Conservation (phyloP, 2,329 filamentous ascomycete genomes). For the Ploettnerulaceae sp. region DNA sequence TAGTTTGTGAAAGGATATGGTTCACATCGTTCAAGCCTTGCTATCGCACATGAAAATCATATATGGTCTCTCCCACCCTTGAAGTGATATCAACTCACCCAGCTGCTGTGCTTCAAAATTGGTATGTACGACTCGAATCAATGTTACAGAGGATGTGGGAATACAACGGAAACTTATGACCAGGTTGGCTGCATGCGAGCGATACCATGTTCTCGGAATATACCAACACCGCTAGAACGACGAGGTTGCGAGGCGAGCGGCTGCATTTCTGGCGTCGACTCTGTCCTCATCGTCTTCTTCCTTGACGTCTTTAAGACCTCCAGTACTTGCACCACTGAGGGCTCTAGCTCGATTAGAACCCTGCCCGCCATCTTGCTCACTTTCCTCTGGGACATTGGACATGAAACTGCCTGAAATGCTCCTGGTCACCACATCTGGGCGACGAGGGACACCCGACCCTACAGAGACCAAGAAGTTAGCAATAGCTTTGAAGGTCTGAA, state of each 20-base stretch:
- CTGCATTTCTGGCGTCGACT: constrained; percentile 87
- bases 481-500: neutral
- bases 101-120: constrained; percentile 14
- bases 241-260: constrained; percentile 13
- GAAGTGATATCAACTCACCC: neutral
- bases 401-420: constrained; percentile 71
- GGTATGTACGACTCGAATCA: constrained; percentile 18
- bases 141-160: constrained; percentile 19
- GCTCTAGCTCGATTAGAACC: constrained; percentile 32
- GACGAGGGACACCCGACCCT: constrained; percentile 90
- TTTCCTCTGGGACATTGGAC: constrained; percentile 59
- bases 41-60: constrained; percentile 7
- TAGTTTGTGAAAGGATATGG: neutral
- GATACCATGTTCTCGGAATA: constrained; percentile 11
- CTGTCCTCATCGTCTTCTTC: constrained; percentile 91
- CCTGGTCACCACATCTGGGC: constrained; percentile 66
- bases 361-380: constrained; percentile 48
- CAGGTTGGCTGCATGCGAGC: constrained; percentile 3
- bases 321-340: constrained; percentile 30
- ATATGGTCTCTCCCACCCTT: constrained; percentile 3
- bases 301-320: constrained; percentile 53
- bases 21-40: neutral
- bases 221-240: constrained; percentile 9
- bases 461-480: neutral
- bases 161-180: constrained; percentile 14